A percentile compares a stretch with the other conserved stretches of the same genome.
These are phyloP conservation scores for Gastrolobium bilobum DNA, from an alignment of 306 rosid genomes.

Conservation along the genomic window DNA sequence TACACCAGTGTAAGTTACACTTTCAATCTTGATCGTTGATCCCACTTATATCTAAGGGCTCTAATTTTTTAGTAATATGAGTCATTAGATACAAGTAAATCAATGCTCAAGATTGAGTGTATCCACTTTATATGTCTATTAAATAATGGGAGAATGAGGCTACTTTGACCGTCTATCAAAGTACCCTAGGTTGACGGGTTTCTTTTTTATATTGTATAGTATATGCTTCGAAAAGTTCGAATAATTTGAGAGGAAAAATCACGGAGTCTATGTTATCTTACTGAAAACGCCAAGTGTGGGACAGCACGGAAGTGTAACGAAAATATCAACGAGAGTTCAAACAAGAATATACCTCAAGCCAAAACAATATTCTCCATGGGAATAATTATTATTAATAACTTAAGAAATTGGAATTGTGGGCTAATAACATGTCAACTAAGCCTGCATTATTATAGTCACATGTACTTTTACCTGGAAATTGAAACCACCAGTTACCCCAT, in stretches of 20 bases:
- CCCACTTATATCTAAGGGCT: too few relatives aligned
- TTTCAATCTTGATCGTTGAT: too few relatives aligned
- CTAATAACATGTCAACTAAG: conserved; percentile 26
- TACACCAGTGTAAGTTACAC: too few relatives aligned
- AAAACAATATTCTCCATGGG: conserved; percentile 7
- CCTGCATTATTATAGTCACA: conserved; percentile 6
- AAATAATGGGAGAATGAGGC: conserved; percentile 3
- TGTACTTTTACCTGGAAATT: conserved; percentile 81
- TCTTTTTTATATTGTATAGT: not conserved
- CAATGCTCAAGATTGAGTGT: not conserved
- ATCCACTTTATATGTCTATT: not conserved
- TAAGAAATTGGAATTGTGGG: not conserved
- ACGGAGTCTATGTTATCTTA: conserved; percentile 14
- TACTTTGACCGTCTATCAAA: not conserved
- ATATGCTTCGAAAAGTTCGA: conserved; percentile 41
- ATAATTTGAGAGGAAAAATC: conserved; percentile 15
- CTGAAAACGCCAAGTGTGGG: conserved; percentile 27
- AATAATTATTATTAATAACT: conserved; percentile 18
- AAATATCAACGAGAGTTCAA: conserved; percentile 31
- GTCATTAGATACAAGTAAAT: too few relatives aligned
- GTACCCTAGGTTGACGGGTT: not conserved
- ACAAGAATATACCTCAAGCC: conserved; percentile 32
- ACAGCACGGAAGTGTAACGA: conserved; percentile 19
- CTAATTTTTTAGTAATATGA: too few relatives aligned
- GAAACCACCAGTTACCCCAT: conserved; percentile 95